Conservation (phyloP, 2,329 filamentous ascomycete species). For the Aplosporella prunicola region DNA sequence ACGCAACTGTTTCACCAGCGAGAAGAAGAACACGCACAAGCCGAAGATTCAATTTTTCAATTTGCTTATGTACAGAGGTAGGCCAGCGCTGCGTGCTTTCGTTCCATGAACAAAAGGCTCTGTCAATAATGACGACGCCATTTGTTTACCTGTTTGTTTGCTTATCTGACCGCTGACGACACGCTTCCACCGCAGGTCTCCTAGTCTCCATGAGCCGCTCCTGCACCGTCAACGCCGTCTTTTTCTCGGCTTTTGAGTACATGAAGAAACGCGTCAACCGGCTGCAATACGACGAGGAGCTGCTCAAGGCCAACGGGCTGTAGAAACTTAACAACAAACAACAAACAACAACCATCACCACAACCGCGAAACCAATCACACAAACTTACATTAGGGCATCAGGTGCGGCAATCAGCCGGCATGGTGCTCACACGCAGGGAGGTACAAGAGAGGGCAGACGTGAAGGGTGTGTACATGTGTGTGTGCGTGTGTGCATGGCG, state of each 20-base stretch:
- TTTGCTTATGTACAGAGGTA: conserved; percentile 68
- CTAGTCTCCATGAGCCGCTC: conserved; percentile 77
- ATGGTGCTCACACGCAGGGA: too few species aligned
- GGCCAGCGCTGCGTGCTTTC: conserved; percentile 5
- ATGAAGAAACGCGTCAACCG: conserved; percentile 53
- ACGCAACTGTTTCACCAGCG: conserved; percentile 66
- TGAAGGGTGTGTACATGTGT: too few species aligned
- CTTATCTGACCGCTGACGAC: not conserved
- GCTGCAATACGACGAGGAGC: conserved; percentile 28
- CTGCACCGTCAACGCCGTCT: conserved; percentile 76
- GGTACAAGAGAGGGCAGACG: too few species aligned
- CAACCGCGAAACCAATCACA: too few species aligned
- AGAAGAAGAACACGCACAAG: conserved; percentile 43
- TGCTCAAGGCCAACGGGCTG: conserved; percentile 8
- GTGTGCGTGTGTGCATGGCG: too few species aligned
- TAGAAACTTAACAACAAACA: too few species aligned
- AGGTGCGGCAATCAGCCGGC: too few species aligned
- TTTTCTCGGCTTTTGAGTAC: conserved; percentile 82
- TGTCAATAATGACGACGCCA: not conserved
- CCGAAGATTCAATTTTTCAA: conserved; percentile 73
- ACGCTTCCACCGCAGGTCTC: conserved; percentile 42
- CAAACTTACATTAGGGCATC: too few species aligned
- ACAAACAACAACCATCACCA: too few species aligned
- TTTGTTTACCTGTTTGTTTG: not conserved
- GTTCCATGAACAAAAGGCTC: not conserved